phyloP scores from a whole-genome alignment of 2,329 filamentous ascomycete genomes.

The Bipolaris bicolor region DNA sequence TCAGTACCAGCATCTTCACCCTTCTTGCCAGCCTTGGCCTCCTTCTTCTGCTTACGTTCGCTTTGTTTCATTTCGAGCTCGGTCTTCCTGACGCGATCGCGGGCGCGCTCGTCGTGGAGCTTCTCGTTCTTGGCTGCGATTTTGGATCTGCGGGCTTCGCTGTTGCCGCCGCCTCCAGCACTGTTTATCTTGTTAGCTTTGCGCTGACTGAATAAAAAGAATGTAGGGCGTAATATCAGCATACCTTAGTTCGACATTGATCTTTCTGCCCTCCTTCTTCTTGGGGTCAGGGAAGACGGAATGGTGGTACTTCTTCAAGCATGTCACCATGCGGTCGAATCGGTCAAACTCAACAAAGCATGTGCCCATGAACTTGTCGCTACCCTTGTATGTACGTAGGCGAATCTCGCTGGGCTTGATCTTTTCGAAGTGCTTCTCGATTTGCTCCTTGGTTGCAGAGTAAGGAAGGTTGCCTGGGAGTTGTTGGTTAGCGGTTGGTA shows the following conservation, averaged over 20 bases:
- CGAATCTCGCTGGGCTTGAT: conserved; percentile 74
- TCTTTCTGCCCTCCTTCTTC: conserved; percentile 68
- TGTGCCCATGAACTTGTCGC: conserved; percentile 48
- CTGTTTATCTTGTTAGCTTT: conserved; percentile 50
- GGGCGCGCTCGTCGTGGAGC: conserved; percentile 71
- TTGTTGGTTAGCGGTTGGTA: conserved; percentile 15
- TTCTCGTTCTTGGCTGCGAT: conserved; percentile 86
- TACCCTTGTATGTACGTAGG: conserved; percentile 47
- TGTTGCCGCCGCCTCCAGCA: conserved; percentile 85
- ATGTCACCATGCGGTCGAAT: conserved; percentile 91
- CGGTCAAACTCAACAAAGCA: conserved; percentile 81
- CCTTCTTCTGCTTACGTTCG: conserved; percentile 51
- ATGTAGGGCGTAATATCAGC: background rate
- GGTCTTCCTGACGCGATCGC: conserved; percentile 56
- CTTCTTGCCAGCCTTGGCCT: conserved; percentile 31
- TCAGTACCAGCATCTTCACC: conserved; percentile 18
- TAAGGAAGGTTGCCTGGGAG: conserved; percentile 82
- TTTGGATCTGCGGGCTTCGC: conserved; percentile 72
- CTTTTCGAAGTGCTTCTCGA: conserved; percentile 78
- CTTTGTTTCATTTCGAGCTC: conserved; percentile 50
- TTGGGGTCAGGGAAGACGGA: conserved; percentile 69
- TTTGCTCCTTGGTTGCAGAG: conserved; percentile 72
- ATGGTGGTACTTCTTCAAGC: conserved; percentile 89
- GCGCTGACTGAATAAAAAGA: background rate
- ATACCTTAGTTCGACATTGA: conserved; percentile 90